A percentile compares a stretch with the other conserved stretches of the same genome.
Evolutionary conservation across 2,329 filamentous ascomycete species (phyloP).

Genomic region (Aschersonia sp.): DNA sequence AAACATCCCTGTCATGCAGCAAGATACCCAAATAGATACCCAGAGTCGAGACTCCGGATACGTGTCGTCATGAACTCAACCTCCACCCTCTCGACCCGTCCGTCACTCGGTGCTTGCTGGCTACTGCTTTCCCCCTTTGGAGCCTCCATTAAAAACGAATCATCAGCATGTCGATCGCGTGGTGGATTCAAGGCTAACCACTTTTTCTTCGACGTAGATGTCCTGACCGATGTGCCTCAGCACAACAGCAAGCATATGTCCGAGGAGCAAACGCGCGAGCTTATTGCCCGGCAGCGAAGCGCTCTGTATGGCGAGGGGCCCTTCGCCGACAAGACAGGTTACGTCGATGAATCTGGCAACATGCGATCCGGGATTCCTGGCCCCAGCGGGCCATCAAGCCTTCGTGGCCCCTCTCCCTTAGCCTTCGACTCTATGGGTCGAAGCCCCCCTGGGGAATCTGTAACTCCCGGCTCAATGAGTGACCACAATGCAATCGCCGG

Average conservation of each 20-base stretch:
- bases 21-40: conserved; percentile 23
- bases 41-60: conserved; percentile 12
- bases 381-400: conserved; percentile 45
- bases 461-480: conserved; percentile 23
- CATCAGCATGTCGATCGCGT: neutral
- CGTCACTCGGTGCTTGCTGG: neutral
- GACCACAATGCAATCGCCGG: conserved; percentile 25
- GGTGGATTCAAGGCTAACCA: conserved; percentile 21
- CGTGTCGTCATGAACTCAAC: conserved; percentile 5
- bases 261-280: conserved; percentile 88
- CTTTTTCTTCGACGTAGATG: conserved; percentile 29
- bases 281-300: conserved; percentile 90
- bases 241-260: conserved; percentile 63
- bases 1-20: conserved; percentile 19
- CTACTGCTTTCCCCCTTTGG: conserved; percentile 1
- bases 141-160: neutral
- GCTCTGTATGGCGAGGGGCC: conserved; percentile 73
- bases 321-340: conserved; percentile 52
- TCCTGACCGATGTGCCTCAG: conserved; percentile 29
- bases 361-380: conserved; percentile 52
- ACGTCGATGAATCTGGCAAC: conserved; percentile 52
- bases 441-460: conserved; percentile 21
- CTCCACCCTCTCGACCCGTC: neutral
- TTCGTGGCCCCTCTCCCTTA: conserved; percentile 66
- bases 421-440: conserved; percentile 49